Evolutionary conservation across 371 early-diverging fungal species (phyloP), one percentile per base, ranked within the genome.

Genomic region (Haplosporangium sp.): DNA sequence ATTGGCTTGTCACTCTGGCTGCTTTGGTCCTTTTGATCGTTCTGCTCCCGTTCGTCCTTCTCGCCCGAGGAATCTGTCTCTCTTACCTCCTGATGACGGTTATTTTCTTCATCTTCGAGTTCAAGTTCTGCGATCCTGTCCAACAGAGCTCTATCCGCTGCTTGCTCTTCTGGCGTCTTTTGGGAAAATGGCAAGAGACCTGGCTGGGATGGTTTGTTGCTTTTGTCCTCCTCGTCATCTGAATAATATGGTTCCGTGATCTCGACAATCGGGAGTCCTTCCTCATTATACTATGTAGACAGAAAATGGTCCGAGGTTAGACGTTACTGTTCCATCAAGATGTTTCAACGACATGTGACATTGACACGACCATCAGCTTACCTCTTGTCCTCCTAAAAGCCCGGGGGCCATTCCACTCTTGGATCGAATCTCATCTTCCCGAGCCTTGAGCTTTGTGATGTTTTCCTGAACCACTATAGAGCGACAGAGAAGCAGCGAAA

Each of bases 221-320:
- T 85, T 9, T 54, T 59, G 58, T 86, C 84, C 16, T 89, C 87
- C 36, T 90, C 89, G 42, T 86, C 82, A 48, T 92, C 94, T 13
- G 87, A 77, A 52, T 85, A 79, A 46, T 85, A 80, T 54, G 91
- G 88, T 74, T 96, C 96, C 14, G 88, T 85, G 56, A 97, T 97
- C 20, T 96, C 97, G 46, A 96, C 90, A 69, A 94, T 91, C 23
- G 92, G 91, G 23, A 94, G 85, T 2, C 97, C 97, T 56, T 95
- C 95, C 77, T 95, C 97, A 64, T 95, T 96, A n/a, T 88, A 66
- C 87, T 89, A 64, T 6, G 14, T 21, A 29, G 16, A 20, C 23
- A 59, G 0, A 40, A 9, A 41, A 13, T 42, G 38, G 50, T 53
- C 16, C 43, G 12, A 41, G n/a, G 36, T 36, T n/a, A n/a, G n/a